These are phyloP conservation scores for Nicotiana tomentosiformis DNA, from an alignment of 257 asterid species.

Conservation along the genomic window DNA sequence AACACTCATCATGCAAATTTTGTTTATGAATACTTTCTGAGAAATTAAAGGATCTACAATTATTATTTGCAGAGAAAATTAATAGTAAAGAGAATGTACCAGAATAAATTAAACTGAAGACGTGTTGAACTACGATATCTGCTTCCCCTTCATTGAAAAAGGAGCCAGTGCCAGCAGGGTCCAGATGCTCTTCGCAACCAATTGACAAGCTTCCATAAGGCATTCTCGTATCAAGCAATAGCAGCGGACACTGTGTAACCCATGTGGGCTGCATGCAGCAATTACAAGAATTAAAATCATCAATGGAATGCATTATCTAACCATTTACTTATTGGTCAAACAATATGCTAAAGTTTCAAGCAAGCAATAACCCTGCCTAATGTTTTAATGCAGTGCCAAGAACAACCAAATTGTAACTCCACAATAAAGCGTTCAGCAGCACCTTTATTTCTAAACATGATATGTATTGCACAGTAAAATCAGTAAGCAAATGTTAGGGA, in stretches of 20 bases:
- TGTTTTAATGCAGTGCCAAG: neutral
- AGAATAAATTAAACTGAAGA: constrained; percentile 72
- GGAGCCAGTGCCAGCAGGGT: constrained; percentile 99
- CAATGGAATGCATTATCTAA: neutral
- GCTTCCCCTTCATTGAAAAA: constrained; percentile 97
- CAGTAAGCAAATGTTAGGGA: neutral
- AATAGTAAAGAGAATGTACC: constrained; percentile 41
- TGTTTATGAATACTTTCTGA: neutral
- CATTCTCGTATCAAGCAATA: constrained; percentile 93
- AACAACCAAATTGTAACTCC: neutral
- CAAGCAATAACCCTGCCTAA: neutral
- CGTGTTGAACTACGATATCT: constrained; percentile 79
- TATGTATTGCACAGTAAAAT: neutral
- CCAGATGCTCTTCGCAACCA: constrained; percentile 94
- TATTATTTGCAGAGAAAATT: neutral
- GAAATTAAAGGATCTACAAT: neutral
- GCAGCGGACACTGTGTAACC: constrained; percentile 90
- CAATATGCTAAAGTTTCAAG: neutral
- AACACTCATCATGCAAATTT: neutral
- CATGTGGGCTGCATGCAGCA: constrained; percentile 58
- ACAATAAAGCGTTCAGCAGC: neutral
- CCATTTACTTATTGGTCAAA: constrained; percentile 3
- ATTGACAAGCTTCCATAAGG: constrained; percentile 88
- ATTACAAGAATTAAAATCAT: constrained; percentile 1
- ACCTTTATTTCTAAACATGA: constrained; percentile 1